These are phyloP conservation scores for Hypomyces rosellus DNA, from an alignment of 2,329 filamentous ascomycete genomes.

Conservation along the genomic window DNA sequence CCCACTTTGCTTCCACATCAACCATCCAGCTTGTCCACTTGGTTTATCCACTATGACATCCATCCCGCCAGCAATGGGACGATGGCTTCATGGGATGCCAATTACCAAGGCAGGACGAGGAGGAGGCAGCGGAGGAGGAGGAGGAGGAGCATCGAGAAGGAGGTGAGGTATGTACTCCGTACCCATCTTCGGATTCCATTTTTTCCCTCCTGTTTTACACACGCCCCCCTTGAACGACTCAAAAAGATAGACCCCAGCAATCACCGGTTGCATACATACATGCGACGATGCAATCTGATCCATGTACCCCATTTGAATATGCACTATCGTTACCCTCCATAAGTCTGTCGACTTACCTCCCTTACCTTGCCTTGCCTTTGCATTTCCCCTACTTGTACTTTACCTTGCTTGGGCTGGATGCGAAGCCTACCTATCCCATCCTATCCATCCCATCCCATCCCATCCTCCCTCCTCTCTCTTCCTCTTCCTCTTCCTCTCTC, in stretches of 20 bases:
- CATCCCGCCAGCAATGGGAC: not conserved
- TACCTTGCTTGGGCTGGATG: not conserved
- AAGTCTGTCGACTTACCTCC: not conserved
- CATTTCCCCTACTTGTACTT: too few species aligned
- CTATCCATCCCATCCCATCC: not conserved
- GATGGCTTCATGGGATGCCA: slow-evolving; percentile 6
- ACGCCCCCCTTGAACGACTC: not conserved
- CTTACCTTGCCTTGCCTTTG: not conserved
- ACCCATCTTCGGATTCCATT: not conserved
- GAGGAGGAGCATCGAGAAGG: too few species aligned
- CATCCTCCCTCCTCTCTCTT: not conserved
- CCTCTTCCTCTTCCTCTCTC: not conserved
- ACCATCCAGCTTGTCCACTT: too few species aligned
- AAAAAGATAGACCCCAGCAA: too few species aligned
- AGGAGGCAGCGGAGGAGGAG: too few species aligned
- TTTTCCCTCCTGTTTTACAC: not conserved
- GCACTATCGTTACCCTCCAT: too few species aligned
- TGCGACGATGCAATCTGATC: too few species aligned
- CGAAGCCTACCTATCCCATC: not conserved
- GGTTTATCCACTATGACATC: not conserved
- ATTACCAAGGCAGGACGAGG: too few species aligned
- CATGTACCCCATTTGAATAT: too few species aligned
- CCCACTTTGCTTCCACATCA: not conserved
- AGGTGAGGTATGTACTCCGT: not conserved
- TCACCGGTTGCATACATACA: not conserved